A percentile compares a stretch with the other conserved stretches of the same genome.
These are phyloP conservation scores for Zanthoxylum bungeanum DNA, from an alignment of 345 rosid species.

Conservation along the genomic window DNA sequence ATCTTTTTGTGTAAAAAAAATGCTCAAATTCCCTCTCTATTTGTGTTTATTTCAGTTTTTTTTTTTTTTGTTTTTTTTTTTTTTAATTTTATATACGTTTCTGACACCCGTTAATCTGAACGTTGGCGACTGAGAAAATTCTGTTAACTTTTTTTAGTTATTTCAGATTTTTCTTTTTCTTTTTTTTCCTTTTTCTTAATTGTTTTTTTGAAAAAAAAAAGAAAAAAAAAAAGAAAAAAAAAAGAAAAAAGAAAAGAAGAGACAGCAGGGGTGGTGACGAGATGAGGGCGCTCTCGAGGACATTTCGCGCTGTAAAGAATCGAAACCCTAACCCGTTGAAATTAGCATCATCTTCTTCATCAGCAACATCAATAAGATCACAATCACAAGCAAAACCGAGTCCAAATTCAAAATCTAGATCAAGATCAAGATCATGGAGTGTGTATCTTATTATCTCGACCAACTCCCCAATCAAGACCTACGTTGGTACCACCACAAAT, in stretches of 20 bases:
- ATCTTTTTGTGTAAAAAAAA: no score
- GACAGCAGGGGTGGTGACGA: background rate
- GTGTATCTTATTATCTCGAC: conserved; percentile 81
- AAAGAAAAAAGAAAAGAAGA: background rate
- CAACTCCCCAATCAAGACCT: conserved; percentile 68
- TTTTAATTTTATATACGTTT: no score
- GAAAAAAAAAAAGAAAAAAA: background rate
- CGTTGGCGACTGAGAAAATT: no score
- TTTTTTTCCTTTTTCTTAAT: no score
- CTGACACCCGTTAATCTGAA: no score
- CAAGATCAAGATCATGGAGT: conserved; percentile 44
- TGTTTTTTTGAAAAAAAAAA: no score
- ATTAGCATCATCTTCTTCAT: conserved; percentile 17
- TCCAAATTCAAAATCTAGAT: conserved; percentile 16
- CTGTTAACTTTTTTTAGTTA: no score
- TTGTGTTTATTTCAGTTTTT: no score
- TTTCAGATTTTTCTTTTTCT: no score
- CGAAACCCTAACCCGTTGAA: conserved; percentile 17
- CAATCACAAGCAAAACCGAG: conserved; percentile 9
- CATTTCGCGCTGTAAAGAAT: conserved; percentile 57
- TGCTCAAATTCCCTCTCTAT: no score
- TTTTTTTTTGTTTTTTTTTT: no score
- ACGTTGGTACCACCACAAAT: conserved; percentile 74
- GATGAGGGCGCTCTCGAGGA: conserved; percentile 43
- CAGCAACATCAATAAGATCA: conserved; percentile 14